Evolutionary conservation across 1,139 yeast genomes (phyloP).

Genomic region (Suhomyces anneliseae): DNA sequence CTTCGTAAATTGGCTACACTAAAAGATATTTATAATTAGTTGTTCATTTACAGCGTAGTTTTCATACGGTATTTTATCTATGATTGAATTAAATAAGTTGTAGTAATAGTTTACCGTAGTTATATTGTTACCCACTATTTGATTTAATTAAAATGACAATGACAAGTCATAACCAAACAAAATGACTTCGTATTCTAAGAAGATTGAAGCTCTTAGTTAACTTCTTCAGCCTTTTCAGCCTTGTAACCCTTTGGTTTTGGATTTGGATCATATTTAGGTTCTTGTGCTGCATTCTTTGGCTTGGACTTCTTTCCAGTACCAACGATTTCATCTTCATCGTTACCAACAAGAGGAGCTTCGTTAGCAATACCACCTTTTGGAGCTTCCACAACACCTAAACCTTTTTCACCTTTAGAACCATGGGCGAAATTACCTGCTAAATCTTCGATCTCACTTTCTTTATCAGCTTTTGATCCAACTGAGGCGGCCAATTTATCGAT

Average conservation of each 20-base stretch:
- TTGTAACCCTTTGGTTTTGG: constrained; percentile 14
- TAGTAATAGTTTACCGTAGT: not conserved
- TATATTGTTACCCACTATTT: no score
- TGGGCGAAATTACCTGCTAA: constrained; percentile 45
- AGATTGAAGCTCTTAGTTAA: not conserved
- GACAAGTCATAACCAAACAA: no score
- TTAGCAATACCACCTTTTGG: constrained; percentile 54
- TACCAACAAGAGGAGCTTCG: constrained; percentile 48
- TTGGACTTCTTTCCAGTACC: constrained; percentile 21
- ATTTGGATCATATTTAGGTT: constrained; percentile 3
- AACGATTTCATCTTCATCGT: constrained; percentile 38
- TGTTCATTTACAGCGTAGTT: not conserved
- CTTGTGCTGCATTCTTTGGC: constrained; percentile 4
- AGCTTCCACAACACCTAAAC: constrained; percentile 45
- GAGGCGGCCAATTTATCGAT: constrained; percentile 27
- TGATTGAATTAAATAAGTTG: not conserved
- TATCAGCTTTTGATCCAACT: constrained; percentile 26
- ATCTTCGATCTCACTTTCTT: constrained; percentile 31
- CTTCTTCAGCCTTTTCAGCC: constrained; percentile 15
- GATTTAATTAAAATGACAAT: no score
- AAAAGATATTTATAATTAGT: no score
- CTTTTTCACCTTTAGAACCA: constrained; percentile 45
- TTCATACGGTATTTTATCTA: not conserved
- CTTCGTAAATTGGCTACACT: no score
- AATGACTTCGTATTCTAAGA: not conserved